Conservation (phyloP, 2,329 filamentous ascomycete genomes). For the Colletotrichum tabaci region DNA sequence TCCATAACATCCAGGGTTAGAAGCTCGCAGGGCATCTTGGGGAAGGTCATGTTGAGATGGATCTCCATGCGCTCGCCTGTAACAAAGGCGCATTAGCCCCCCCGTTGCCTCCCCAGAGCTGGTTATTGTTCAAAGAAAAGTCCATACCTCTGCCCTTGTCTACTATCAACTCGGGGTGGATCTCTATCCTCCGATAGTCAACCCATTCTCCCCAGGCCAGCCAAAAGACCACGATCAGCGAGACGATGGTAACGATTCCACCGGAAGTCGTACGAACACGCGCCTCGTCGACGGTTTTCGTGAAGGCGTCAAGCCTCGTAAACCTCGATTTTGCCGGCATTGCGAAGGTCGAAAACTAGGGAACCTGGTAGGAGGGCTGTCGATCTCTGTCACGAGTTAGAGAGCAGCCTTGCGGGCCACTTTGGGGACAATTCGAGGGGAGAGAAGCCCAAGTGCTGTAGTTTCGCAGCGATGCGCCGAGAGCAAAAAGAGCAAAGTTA, state of each 20-base stretch:
- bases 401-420: slow-evolving; percentile 22
- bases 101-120: slow-evolving; percentile 9
- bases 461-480: slow-evolving; percentile 34
- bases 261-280: slow-evolving; percentile 95
- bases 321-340: slow-evolving; percentile 97
- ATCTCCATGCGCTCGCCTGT: slow-evolving; percentile 98
- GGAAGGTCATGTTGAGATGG: slow-evolving; percentile 96
- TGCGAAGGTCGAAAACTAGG: slow-evolving; percentile 37
- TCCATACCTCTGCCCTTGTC: slow-evolving; percentile 91
- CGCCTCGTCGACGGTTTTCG: slow-evolving; percentile 98
- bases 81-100: slow-evolving; percentile 45
- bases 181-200: slow-evolving; percentile 88
- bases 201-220: slow-evolving; percentile 96
- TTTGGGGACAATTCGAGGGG: slow-evolving; percentile 27
- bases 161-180: slow-evolving; percentile 93
- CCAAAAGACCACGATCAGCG: slow-evolving; percentile 88
- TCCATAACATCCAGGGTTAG: slow-evolving; percentile 99
- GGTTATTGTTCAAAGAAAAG: background rate
- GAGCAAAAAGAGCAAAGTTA: slow-evolving; percentile 46
- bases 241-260: slow-evolving; percentile 93
- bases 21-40: slow-evolving; percentile 92
- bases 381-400: slow-evolving; percentile 18
- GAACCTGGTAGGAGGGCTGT: slow-evolving; percentile 7
- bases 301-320: slow-evolving; percentile 97
- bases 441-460: slow-evolving; percentile 10